Percentiles rank a stretch among this genome's conserved stretches.
Conservation (phyloP, 1,284 basidiomycete species). For the Ustilago bromivora region DNA sequence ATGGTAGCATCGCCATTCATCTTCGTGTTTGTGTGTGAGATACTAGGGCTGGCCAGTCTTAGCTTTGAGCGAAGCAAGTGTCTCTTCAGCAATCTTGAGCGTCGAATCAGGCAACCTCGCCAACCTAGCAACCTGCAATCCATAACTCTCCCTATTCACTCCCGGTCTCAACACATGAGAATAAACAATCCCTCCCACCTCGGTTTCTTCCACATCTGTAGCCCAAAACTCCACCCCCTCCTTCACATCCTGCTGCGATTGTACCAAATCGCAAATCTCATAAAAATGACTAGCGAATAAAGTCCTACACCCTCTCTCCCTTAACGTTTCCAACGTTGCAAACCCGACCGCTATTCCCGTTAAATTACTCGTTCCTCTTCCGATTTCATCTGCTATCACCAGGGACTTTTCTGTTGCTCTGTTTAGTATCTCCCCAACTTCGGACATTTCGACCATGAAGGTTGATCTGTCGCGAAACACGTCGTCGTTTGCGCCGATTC, state of each 20-base stretch:
- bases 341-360: slow-evolving; percentile 95
- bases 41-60: neutral
- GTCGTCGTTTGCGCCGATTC: slow-evolving; percentile 96
- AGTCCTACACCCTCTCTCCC: slow-evolving; percentile 82
- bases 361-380: slow-evolving; percentile 89
- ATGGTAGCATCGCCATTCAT: neutral
- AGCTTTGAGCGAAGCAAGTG: slow-evolving; percentile 9
- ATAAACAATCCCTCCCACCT: slow-evolving; percentile 79
- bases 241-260: neutral
- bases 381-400: slow-evolving; percentile 78
- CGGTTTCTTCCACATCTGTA: slow-evolving; percentile 80
- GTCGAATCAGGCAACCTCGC: slow-evolving; percentile 80
- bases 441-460: slow-evolving; percentile 79
- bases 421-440: slow-evolving; percentile 75
- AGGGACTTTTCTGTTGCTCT: slow-evolving; percentile 73
- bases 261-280: slow-evolving; percentile 82
- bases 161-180: slow-evolving; percentile 84
- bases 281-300: slow-evolving; percentile 98
- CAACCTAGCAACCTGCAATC: slow-evolving; percentile 87
- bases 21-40: neutral
- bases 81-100: slow-evolving; percentile 7
- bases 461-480: slow-evolving; percentile 91
- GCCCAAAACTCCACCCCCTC: slow-evolving; percentile 81
- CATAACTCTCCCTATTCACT: slow-evolving; percentile 91
- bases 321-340: slow-evolving; percentile 85